These are phyloP conservation scores for Agaricales sp. DNA, from an alignment of 1,284 basidiomycete species.

Conservation along the genomic window DNA sequence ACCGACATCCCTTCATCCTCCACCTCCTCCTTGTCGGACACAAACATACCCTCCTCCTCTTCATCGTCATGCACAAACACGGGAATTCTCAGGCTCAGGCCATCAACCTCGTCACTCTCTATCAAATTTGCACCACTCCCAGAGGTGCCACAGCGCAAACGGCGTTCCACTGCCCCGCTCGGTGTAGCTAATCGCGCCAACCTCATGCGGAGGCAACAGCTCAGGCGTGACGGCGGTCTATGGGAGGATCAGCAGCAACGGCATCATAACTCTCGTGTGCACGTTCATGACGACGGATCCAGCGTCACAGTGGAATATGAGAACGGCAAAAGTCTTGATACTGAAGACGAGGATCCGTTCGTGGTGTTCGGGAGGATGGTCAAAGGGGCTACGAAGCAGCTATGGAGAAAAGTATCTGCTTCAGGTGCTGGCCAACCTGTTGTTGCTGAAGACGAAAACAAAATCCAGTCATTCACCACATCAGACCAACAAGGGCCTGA, in stretches of 20 bases:
- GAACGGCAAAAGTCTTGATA: slow-evolving; percentile 10
- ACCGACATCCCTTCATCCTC: not conserved
- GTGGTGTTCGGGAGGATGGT: slow-evolving; percentile 34
- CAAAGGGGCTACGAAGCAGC: slow-evolving; percentile 29
- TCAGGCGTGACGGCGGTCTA: slow-evolving; percentile 6
- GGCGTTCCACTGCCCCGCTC: slow-evolving; percentile 44
- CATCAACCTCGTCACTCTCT: slow-evolving; percentile 15
- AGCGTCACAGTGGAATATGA: slow-evolving; percentile 11
- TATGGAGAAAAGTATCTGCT: slow-evolving; percentile 30
- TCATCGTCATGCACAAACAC: not conserved
- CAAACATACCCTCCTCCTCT: not conserved
- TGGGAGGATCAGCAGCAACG: slow-evolving; percentile 12
- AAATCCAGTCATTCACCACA: too few species aligned
- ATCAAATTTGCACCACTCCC: slow-evolving; percentile 64
- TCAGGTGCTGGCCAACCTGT: not conserved
- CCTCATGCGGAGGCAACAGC: slow-evolving; percentile 29
- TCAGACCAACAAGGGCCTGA: too few species aligned
- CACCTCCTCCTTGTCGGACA: not conserved
- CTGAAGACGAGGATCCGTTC: slow-evolving; percentile 31
- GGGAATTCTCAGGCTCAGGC: not conserved
- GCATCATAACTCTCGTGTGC: slow-evolving; percentile 11
- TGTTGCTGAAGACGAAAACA: not conserved
- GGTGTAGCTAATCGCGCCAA: slow-evolving; percentile 53
- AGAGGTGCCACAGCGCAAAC: slow-evolving; percentile 39
- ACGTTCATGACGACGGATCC: slow-evolving; percentile 9